These are phyloP conservation scores for Sugiyamaella grinbergsii DNA, from an alignment of 1,139 yeast genomes.

Conservation along the genomic window DNA sequence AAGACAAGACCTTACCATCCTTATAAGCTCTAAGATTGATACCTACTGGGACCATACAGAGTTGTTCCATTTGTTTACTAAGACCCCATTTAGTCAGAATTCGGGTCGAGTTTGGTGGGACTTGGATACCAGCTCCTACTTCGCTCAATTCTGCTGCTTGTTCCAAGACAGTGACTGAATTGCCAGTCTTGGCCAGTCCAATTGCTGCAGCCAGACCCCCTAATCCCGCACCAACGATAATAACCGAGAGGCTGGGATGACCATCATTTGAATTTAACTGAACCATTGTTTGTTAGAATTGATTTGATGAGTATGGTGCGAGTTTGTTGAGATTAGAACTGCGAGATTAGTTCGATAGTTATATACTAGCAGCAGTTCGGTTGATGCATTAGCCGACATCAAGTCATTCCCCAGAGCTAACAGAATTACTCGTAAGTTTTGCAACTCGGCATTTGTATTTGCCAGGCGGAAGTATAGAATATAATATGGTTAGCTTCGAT, in stretches of 20 bases:
- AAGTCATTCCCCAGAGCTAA: slow-evolving; percentile 7
- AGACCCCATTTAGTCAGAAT: slow-evolving; percentile 40
- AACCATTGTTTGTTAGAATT: background rate
- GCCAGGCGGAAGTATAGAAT: too few species aligned
- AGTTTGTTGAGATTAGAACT: background rate
- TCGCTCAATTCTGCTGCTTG: slow-evolving; percentile 45
- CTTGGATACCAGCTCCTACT: slow-evolving; percentile 48
- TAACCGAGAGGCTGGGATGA: slow-evolving; percentile 26
- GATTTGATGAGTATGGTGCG: too few species aligned
- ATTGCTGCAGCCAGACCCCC: slow-evolving; percentile 47
- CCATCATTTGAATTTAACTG: background rate
- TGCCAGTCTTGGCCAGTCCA: slow-evolving; percentile 43
- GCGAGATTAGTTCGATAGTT: background rate
- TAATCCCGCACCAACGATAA: slow-evolving; percentile 47
- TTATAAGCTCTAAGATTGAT: slow-evolving; percentile 38
- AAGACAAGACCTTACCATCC: slow-evolving; percentile 37
- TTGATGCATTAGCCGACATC: slow-evolving; percentile 12
- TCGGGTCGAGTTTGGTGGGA: slow-evolving; percentile 43
- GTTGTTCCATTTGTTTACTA: slow-evolving; percentile 33
- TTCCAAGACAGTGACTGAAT: slow-evolving; percentile 44
- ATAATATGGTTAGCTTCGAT: too few species aligned
- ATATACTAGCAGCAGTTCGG: slow-evolving; percentile 5
- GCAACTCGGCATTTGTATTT: background rate
- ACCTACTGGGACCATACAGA: slow-evolving; percentile 38
- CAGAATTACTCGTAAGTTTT: background rate